phyloP scores from a whole-genome alignment of 177 flowering plant species.

The Tripterygium wilfordii region DNA sequence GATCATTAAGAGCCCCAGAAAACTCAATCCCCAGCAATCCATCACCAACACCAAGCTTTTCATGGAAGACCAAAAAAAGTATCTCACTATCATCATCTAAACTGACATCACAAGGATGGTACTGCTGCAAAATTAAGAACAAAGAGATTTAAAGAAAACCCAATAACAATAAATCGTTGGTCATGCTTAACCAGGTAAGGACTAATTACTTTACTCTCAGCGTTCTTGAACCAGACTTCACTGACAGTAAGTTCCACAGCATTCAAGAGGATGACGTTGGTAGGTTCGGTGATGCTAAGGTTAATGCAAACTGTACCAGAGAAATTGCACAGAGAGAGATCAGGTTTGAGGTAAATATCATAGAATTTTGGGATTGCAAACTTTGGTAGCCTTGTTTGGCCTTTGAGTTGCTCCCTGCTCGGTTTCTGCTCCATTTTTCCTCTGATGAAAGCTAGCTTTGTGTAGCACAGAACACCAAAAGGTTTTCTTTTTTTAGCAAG shows the following conservation, averaged over 20 bases:
- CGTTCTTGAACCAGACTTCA: slow-evolving; percentile 20
- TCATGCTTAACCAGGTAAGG: neutral
- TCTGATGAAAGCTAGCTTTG: too few relatives aligned
- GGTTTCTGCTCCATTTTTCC: slow-evolving; percentile 10
- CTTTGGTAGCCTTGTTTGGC: slow-evolving; percentile 47
- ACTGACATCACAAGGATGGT: slow-evolving; percentile 15
- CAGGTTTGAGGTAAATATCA: slow-evolving; percentile 50
- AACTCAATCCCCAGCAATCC: slow-evolving; percentile 25
- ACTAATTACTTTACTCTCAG: slow-evolving; percentile 18
- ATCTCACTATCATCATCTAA: slow-evolving; percentile 28
- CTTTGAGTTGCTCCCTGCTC: slow-evolving; percentile 42
- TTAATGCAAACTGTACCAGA: slow-evolving; percentile 39
- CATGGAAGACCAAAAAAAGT: slow-evolving; percentile 21
- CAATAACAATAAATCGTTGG: neutral
- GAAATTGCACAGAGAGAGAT: slow-evolving; percentile 49
- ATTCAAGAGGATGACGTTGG: slow-evolving; percentile 55
- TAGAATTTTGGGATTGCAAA: slow-evolving; percentile 57
- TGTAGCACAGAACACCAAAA: too few relatives aligned
- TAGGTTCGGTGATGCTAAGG: slow-evolving; percentile 27
- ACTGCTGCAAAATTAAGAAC: neutral
- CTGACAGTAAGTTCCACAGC: slow-evolving; percentile 36
- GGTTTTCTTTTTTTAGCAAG: too few relatives aligned
- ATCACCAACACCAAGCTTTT: slow-evolving; percentile 20
- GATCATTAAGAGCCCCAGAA: slow-evolving; percentile 23
- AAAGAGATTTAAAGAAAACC: neutral